Conservation (phyloP, 129 eudicot genomes). For the Oenanthe sinensis region DNA sequence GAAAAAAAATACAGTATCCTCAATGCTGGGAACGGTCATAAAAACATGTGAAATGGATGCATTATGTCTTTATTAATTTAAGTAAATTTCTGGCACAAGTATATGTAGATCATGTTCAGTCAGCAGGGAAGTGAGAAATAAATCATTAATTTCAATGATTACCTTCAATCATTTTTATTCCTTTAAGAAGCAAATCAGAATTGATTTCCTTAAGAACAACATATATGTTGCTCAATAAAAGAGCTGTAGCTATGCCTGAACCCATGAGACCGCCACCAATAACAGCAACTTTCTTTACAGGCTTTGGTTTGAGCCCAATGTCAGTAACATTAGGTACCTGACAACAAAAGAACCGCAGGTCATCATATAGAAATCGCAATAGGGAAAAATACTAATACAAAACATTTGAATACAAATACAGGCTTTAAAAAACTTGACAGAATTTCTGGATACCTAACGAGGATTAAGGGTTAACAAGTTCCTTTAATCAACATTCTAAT, state of each 20-base stretch:
- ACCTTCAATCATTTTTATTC: constrained; percentile 78
- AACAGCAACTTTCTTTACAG: constrained; percentile 79
- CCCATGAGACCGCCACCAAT: constrained; percentile 99
- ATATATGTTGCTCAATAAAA: constrained; percentile 49
- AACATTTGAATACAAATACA: neutral
- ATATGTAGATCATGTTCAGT: neutral
- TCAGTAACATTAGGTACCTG: constrained; percentile 94
- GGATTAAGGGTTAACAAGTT: neutral
- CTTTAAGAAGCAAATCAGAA: constrained; percentile 78
- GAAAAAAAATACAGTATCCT: neutral
- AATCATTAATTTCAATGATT: neutral
- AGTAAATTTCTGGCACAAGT: neutral
- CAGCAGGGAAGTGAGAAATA: neutral
- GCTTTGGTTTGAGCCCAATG: constrained; percentile 81
- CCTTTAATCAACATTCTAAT: neutral
- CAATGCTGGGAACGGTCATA: neutral
- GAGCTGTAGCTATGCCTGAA: constrained; percentile 94
- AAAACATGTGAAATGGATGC: neutral
- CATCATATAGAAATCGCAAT: neutral
- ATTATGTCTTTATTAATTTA: neutral
- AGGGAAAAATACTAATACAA: neutral
- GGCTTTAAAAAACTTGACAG: neutral
- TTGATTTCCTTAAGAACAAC: constrained; percentile 85
- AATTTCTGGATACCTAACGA: neutral
- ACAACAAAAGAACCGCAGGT: neutral